Evolutionary conservation across 805 yeast genomes (phyloP).

Genomic region (Maudiozyma turicensis): DNA sequence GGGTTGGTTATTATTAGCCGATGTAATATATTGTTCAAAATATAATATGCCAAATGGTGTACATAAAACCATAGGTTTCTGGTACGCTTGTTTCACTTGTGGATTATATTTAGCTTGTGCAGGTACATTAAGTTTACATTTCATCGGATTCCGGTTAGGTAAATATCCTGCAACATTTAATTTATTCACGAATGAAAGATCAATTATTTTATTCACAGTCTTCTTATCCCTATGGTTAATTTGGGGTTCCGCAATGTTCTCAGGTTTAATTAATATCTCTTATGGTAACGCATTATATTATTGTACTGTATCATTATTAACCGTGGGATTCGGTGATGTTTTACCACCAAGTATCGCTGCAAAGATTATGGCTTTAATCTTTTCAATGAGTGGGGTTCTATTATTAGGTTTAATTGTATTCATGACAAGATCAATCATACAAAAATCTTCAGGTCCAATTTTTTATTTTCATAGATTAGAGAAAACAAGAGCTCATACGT

Average conservation of each 20-base stretch:
- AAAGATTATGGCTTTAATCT: constrained; percentile 49
- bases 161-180: constrained; percentile 67
- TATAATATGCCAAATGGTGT: constrained; percentile 14
- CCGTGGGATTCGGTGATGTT: constrained; percentile 76
- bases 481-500: constrained; percentile 31
- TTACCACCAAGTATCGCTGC: constrained; percentile 45
- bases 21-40: constrained; percentile 18
- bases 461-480: constrained; percentile 60
- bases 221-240: constrained; percentile 58
- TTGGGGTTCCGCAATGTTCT: constrained; percentile 57
- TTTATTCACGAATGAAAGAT: constrained; percentile 55
- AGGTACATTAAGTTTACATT: constrained; percentile 44
- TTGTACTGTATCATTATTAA: constrained; percentile 61
- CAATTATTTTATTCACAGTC: constrained; percentile 64
- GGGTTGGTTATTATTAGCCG: constrained; percentile 40
- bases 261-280: constrained; percentile 35
- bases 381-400: constrained; percentile 61
- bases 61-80: constrained; percentile 52
- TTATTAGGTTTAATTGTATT: constrained; percentile 65
- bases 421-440: constrained; percentile 55
- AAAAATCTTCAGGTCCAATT: constrained; percentile 52
- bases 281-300: constrained; percentile 67
- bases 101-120: constrained; percentile 52
- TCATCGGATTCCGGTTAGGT: constrained; percentile 45
- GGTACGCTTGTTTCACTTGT: constrained; percentile 66